These are phyloP conservation scores for Carex parvula DNA, from an alignment of 176 grass and related monocot species.

Conservation along the genomic window DNA sequence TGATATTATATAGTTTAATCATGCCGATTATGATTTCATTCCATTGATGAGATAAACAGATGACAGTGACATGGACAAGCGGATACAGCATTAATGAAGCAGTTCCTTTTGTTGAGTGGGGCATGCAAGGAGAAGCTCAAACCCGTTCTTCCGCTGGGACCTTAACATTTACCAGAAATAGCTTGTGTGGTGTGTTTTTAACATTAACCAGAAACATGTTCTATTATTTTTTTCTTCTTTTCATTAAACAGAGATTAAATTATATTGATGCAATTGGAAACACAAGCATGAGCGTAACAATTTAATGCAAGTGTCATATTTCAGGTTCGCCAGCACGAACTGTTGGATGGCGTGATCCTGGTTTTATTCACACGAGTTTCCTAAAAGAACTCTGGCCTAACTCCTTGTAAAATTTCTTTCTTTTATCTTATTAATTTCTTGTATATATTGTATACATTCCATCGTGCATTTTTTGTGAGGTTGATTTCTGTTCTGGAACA, in stretches of 20 bases:
- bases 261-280: background rate
- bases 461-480: background rate
- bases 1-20: background rate
- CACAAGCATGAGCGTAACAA: background rate
- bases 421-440: conserved; percentile 10
- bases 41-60: conserved; percentile 31
- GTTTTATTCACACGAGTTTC: conserved; percentile 85
- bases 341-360: conserved; percentile 94
- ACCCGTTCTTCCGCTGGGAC: conserved; percentile 65
- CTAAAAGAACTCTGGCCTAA: conserved; percentile 93
- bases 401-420: conserved; percentile 32
- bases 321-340: conserved; percentile 69
- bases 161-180: conserved; percentile 63
- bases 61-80: conserved; percentile 87
- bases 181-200: conserved; percentile 67
- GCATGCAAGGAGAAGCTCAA: conserved; percentile 25
- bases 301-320: conserved; percentile 2
- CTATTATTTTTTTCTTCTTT: background rate
- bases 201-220: conserved; percentile 44
- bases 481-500: background rate
- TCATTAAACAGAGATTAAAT: conserved; percentile 8
- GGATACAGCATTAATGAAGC: conserved; percentile 64
- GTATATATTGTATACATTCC: background rate
- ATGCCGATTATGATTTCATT: background rate
- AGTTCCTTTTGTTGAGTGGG: conserved; percentile 80